phyloP scores from a whole-genome alignment of 169 alveolate species.

The Cryptosporidium parvum region DNA sequence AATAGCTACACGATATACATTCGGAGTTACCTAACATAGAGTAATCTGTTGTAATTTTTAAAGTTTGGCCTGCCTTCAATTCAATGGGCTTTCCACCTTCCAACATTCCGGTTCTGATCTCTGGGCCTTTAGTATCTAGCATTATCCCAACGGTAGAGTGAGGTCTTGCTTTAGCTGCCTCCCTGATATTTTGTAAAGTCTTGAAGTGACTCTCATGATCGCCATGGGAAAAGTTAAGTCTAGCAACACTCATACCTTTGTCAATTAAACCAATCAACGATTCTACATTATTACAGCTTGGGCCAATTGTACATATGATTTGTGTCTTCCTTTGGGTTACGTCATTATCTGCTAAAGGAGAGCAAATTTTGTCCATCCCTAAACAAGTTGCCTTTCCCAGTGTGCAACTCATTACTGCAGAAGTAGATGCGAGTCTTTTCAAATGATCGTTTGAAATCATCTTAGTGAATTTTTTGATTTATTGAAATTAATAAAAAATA shows the following conservation, averaged over 20 bases:
- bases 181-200: slow-evolving; percentile 88
- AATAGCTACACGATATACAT: slow-evolving; percentile 94
- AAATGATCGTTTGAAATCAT: slow-evolving; percentile 56
- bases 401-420: slow-evolving; percentile 72
- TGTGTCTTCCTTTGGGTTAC: slow-evolving; percentile 90
- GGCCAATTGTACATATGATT: slow-evolving; percentile 98
- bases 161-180: slow-evolving; percentile 94
- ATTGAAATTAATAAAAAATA: neutral
- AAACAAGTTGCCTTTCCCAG: slow-evolving; percentile 70
- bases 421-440: slow-evolving; percentile 72
- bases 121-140: slow-evolving; percentile 99
- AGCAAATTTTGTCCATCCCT: slow-evolving; percentile 72
- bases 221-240: slow-evolving; percentile 99
- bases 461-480: neutral
- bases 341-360: slow-evolving; percentile 64
- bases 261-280: slow-evolving; percentile 92
- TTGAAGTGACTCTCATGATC: slow-evolving; percentile 94
- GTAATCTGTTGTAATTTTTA: slow-evolving; percentile 94
- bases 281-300: slow-evolving; percentile 93
- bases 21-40: slow-evolving; percentile 91
- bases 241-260: slow-evolving; percentile 97
- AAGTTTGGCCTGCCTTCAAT: slow-evolving; percentile 91
- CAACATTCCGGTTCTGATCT: slow-evolving; percentile 96
- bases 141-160: slow-evolving; percentile 92
- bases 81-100: slow-evolving; percentile 90